Evolutionary conservation across 1,284 basidiomycete genomes (phyloP).

Genomic region (Flammula alnicola): DNA sequence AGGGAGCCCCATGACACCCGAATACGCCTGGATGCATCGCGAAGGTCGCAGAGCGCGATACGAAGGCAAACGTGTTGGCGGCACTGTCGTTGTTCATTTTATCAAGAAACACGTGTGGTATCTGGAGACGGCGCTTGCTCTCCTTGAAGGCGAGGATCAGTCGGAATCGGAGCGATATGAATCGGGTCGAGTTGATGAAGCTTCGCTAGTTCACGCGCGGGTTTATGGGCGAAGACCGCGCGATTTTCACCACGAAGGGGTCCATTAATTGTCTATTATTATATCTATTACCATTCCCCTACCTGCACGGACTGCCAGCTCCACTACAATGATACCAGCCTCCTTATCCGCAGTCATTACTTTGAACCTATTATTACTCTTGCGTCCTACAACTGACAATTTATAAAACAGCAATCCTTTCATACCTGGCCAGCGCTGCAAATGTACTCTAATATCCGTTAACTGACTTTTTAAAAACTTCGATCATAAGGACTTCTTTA

Average conservation of each 20-base stretch:
- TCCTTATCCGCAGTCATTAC: constrained; percentile 7
- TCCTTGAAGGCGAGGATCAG: constrained; percentile 77
- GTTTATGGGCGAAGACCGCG: background rate
- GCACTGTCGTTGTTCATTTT: constrained; percentile 95
- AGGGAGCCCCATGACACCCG: constrained; percentile 60
- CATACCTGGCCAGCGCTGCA: no score
- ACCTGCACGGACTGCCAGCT: constrained; percentile 41
- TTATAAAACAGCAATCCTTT: no score
- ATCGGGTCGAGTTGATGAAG: constrained; percentile 20
- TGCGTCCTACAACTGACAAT: no score
- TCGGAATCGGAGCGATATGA: constrained; percentile 46
- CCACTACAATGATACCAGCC: constrained; percentile 27
- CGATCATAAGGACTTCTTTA: background rate
- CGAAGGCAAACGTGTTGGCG: constrained; percentile 77
- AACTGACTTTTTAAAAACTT: background rate
- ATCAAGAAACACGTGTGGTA: constrained; percentile 98
- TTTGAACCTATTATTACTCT: background rate
- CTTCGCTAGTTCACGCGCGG: background rate
- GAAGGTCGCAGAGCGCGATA: constrained; percentile 75
- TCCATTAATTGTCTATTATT: background rate
- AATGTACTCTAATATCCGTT: background rate
- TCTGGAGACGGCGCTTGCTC: constrained; percentile 87
- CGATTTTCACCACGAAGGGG: background rate
- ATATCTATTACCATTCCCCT: background rate
- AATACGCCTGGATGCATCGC: constrained; percentile 69